These are phyloP conservation scores for Ascochyta koolunga DNA, from an alignment of 2,329 filamentous ascomycete species.

Conservation along the genomic window DNA sequence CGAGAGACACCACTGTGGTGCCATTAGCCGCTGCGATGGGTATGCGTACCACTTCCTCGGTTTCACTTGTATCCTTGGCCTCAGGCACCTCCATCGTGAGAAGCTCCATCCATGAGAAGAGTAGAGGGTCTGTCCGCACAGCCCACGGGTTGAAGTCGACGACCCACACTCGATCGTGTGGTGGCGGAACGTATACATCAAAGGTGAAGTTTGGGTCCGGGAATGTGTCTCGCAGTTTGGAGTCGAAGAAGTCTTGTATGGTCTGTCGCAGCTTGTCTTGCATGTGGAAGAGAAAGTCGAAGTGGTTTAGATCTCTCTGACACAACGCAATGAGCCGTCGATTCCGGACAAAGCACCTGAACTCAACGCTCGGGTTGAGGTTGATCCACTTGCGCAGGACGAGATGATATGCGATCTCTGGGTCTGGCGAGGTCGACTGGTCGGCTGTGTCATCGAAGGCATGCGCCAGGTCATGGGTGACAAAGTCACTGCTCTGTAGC, in stretches of 20 bases:
- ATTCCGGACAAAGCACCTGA: slow-evolving; percentile 91
- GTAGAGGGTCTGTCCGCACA: slow-evolving; percentile 80
- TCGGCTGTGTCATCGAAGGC: slow-evolving; percentile 77
- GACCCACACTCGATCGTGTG: slow-evolving; percentile 78
- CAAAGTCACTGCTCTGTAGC: slow-evolving; percentile 91
- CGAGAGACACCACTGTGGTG: slow-evolving; percentile 3
- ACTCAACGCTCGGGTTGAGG: slow-evolving; percentile 89
- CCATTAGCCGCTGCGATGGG: slow-evolving; percentile 11
- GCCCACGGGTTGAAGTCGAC: slow-evolving; percentile 98
- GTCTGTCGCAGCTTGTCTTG: slow-evolving; percentile 69
- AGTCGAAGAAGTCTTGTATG: slow-evolving; percentile 78
- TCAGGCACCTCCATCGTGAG: slow-evolving; percentile 70
- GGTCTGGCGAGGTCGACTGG: slow-evolving; percentile 21
- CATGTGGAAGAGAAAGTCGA: slow-evolving; percentile 77
- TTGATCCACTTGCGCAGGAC: slow-evolving; percentile 87
- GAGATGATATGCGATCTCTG: slow-evolving; percentile 73
- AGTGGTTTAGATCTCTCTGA: slow-evolving; percentile 90
- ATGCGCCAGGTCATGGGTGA: slow-evolving; percentile 92
- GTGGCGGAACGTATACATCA: slow-evolving; percentile 85
- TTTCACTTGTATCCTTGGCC: not conserved
- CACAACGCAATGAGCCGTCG: slow-evolving; percentile 80
- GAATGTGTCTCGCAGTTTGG: slow-evolving; percentile 76
- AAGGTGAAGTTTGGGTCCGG: slow-evolving; percentile 85
- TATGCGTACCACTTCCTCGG: slow-evolving; percentile 40
- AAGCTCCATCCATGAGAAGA: slow-evolving; percentile 91